Percentiles rank a stretch among this genome's conserved stretches.
These are phyloP conservation scores for Lyophyllum shimeji DNA, from an alignment of 768 basidiomycete species.

Conservation along the genomic window DNA sequence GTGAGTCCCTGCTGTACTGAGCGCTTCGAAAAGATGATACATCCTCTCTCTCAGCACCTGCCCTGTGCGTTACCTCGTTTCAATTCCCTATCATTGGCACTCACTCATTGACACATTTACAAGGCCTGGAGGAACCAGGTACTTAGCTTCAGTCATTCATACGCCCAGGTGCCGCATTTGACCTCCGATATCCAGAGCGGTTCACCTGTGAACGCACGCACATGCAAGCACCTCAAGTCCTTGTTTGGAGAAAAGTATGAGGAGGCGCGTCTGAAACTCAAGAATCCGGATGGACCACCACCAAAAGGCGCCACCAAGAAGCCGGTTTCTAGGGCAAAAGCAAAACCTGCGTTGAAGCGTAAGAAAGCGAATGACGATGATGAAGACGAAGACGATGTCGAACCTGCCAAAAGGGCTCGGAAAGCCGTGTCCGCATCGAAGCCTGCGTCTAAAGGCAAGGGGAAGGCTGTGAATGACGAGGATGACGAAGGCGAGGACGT, in stretches of 20 bases:
- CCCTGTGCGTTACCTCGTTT: conserved; percentile 22
- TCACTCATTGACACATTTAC: neutral
- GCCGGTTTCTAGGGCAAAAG: conserved; percentile 16
- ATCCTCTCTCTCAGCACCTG: conserved; percentile 25
- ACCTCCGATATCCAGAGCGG: conserved; percentile 19
- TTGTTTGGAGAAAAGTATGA: conserved; percentile 50
- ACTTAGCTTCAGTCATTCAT: neutral
- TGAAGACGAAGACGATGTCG: conserved; percentile 15
- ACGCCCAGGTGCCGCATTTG: neutral
- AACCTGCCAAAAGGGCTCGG: conserved; percentile 11
- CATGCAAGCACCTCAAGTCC: conserved; percentile 46
- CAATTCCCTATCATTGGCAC: neutral
- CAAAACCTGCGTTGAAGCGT: conserved; percentile 18
- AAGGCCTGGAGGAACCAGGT: conserved; percentile 36
- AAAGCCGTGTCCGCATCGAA: conserved; percentile 13
- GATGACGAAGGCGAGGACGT: conserved; percentile 25
- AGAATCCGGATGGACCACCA: conserved; percentile 36
- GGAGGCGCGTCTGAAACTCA: conserved; percentile 40
- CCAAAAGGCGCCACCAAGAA: conserved; percentile 23
- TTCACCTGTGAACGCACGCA: conserved; percentile 43
- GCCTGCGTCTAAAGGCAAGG: conserved; percentile 14
- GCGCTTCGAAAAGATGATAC: neutral
- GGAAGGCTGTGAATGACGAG: conserved; percentile 26
- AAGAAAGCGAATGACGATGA: conserved; percentile 23
- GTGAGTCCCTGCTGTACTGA: conserved; percentile 15